phyloP scores from a whole-genome alignment of 495 filamentous ascomycete species.

The Xylaria venustula region DNA sequence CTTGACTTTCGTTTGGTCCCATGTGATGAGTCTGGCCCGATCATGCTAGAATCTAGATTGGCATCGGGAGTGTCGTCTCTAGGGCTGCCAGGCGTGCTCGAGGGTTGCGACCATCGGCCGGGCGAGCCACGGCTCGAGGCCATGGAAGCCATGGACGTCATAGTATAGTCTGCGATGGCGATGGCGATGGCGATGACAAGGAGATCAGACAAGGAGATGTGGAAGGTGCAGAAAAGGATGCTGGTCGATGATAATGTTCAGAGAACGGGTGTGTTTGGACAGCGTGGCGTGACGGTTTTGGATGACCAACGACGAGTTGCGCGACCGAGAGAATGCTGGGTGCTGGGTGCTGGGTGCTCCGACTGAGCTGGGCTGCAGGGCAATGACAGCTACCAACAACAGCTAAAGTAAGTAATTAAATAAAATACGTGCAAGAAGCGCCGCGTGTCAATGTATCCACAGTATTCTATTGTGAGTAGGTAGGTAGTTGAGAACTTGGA shows the following conservation, averaged over 20 bases:
- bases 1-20: constrained; percentile 25
- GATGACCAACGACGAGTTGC: not conserved
- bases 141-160: constrained; percentile 18
- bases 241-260: constrained; percentile 6
- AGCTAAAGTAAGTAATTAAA: too few species aligned
- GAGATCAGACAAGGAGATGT: not conserved
- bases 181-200: not conserved
- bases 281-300: constrained; percentile 1
- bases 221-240: not conserved
- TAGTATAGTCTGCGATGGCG: not conserved
- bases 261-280: not conserved
- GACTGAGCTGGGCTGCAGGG: too few species aligned
- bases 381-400: not conserved
- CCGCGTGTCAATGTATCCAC: too few species aligned
- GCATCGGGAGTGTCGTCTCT: constrained; percentile 25
- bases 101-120: constrained; percentile 26
- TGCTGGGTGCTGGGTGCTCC: too few species aligned
- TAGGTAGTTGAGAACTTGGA: too few species aligned
- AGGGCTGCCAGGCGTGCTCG: constrained; percentile 17
- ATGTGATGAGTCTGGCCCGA: constrained; percentile 25
- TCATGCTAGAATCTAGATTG: constrained; percentile 26
- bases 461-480: too few species aligned
- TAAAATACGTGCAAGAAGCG: too few species aligned
- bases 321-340: not conserved
- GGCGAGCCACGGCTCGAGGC: constrained; percentile 28